These are phyloP conservation scores for Miamiensis avidus DNA, from an alignment of 169 alveolate species.

Conservation along the genomic window DNA sequence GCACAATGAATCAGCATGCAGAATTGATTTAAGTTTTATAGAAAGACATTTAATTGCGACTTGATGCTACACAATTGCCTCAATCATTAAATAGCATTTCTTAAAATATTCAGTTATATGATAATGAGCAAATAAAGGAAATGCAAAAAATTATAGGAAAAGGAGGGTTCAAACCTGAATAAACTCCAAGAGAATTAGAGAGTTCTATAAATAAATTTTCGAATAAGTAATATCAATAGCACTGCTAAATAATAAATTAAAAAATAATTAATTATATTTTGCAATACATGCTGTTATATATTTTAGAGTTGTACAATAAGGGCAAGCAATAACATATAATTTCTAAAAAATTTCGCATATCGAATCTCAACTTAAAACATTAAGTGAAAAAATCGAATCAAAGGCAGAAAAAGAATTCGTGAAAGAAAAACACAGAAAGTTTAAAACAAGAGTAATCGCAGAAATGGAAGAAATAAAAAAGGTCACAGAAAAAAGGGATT, in stretches of 20 bases:
- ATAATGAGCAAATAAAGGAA: background rate
- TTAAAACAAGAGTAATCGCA: background rate
- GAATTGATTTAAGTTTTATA: slow-evolving; percentile 10
- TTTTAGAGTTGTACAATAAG: too few species aligned
- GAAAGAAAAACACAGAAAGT: slow-evolving; percentile 13
- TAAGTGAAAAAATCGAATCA: background rate
- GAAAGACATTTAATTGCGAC: background rate
- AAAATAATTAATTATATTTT: too few species aligned
- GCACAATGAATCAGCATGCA: slow-evolving; percentile 10
- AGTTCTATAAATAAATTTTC: slow-evolving; percentile 12
- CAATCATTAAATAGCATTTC: slow-evolving; percentile 6
- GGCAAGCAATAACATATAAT: slow-evolving; percentile 15
- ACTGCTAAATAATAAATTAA: too few species aligned
- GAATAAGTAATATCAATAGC: slow-evolving; percentile 7
- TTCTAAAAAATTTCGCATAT: background rate
- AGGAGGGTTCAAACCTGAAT: slow-evolving; percentile 18
- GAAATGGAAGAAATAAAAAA: slow-evolving; percentile 20
- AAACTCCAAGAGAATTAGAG: slow-evolving; percentile 7
- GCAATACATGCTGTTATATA: too few species aligned
- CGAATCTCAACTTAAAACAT: background rate
- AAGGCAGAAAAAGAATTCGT: slow-evolving; percentile 12
- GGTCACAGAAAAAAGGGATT: background rate
- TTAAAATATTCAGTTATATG: slow-evolving; percentile 2
- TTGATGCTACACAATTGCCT: background rate
- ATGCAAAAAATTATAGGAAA: slow-evolving; percentile 10